phyloP scores from a whole-genome alignment of 2,329 filamentous ascomycete species.

The Immersiporthe knoxdaviesiana region DNA sequence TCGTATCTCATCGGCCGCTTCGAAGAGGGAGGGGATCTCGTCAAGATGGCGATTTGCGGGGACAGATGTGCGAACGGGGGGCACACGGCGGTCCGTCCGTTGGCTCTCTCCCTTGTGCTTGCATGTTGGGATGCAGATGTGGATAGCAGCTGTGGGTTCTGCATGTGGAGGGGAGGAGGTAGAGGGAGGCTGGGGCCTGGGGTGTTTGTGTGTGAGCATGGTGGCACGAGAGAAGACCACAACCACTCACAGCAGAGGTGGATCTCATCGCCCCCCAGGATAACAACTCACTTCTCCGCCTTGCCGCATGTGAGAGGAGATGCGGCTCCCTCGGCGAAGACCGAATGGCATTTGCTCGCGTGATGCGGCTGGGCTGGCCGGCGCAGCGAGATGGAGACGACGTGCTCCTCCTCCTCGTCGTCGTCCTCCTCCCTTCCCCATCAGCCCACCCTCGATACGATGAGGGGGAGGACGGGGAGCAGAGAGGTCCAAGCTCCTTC shows the following conservation, averaged over 20 bases:
- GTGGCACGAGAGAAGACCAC: not conserved
- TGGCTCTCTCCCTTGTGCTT: not conserved
- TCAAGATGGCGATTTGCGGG: conserved; percentile 16
- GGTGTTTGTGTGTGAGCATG: not conserved
- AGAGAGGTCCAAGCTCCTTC: conserved; percentile 1
- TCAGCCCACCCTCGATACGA: not conserved
- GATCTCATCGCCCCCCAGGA: not conserved
- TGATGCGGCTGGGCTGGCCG: conserved; percentile 3
- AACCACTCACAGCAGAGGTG: not conserved
- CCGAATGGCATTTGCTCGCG: conserved; percentile 6
- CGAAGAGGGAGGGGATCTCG: conserved; percentile 2
- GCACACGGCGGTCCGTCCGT: conserved; percentile 6
- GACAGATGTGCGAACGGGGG: not conserved
- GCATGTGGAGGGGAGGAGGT: not conserved
- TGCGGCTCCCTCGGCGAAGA: conserved; percentile 11
- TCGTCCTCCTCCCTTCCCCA: not conserved
- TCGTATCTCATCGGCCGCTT: conserved; percentile 10
- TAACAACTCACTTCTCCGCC: conserved; percentile 3
- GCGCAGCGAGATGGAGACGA: not conserved
- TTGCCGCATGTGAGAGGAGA: conserved; percentile 6
- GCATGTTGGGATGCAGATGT: not conserved
- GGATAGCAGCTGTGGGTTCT: not conserved
- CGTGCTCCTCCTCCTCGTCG: not conserved
- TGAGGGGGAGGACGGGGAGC: not conserved
- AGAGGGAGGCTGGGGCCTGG: not conserved